phyloP scores from a whole-genome alignment of 1,284 basidiomycete species.

The Rugosomyces carneus region DNA sequence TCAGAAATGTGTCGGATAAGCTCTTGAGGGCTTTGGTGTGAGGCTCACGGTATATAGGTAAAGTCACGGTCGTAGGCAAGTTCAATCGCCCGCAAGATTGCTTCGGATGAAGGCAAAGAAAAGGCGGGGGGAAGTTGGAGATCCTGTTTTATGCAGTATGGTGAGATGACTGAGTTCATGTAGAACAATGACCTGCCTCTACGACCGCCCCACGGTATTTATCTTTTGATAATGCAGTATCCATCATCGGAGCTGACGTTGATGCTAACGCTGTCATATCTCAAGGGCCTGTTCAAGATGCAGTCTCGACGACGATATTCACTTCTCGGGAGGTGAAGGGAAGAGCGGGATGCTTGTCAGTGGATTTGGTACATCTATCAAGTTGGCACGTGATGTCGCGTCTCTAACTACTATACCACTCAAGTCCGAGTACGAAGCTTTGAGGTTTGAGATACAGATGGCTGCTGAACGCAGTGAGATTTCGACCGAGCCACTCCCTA shows the following conservation, averaged over 20 bases:
- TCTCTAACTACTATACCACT: too few species aligned
- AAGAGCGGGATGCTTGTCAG: not conserved
- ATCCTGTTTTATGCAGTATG: constrained; percentile 44
- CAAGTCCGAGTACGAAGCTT: too few species aligned
- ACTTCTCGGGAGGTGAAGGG: not conserved
- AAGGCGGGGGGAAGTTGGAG: constrained; percentile 87
- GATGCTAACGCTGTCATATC: constrained; percentile 13
- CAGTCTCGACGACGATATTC: not conserved
- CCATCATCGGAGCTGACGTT: constrained; percentile 8
- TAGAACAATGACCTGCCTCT: constrained; percentile 40
- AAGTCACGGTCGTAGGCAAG: constrained; percentile 88
- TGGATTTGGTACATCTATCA: not conserved
- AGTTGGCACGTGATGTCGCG: not conserved
- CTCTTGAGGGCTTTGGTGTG: not conserved
- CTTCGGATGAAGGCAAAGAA: constrained; percentile 67
- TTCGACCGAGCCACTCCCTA: constrained; percentile 41
- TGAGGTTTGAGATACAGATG: constrained; percentile 9
- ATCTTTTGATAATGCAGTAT: constrained; percentile 8
- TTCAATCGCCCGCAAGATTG: constrained; percentile 71
- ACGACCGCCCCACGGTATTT: constrained; percentile 75
- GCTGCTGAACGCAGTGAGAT: constrained; percentile 2
- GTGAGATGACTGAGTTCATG: constrained; percentile 1
- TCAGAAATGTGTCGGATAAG: not conserved
- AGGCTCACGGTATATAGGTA: constrained; percentile 76
- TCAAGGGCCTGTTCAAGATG: not conserved